Evolutionary conservation across 78 protist genomes (phyloP), one percentile per base, ranked within the genome.

Genomic region (Andalucia godoyi): DNA sequence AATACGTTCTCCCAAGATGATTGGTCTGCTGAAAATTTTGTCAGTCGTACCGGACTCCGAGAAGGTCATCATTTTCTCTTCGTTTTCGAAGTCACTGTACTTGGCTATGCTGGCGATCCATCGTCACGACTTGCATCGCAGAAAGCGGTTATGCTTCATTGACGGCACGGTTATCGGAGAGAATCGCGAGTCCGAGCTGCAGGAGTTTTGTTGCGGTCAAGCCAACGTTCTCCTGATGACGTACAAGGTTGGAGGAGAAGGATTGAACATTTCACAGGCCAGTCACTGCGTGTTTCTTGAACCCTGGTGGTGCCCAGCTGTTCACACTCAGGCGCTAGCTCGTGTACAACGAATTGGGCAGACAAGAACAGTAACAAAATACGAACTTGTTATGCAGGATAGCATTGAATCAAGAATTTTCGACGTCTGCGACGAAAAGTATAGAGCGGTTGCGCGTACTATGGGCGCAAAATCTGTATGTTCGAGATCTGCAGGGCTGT

Each of bases 241-340:
- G 15, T 39, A 85, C 39, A 70, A 74, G 62, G 93, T 91, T 1
- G 98, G 98, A 7, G 97, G 96, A 15, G 87, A 85, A 15, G 98
- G 96, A 33, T 80, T 94, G 27, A 91, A 94, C 72, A 83, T 94
- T 29, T 82, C 84, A 0, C 79, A 39, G 7, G 98, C 97, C 21
- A 65, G 76, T 21, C 77, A 80, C 12, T 92, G 89, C 2, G 58
- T 79, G 46, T 37, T 80, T 7, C 8, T 86, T 34, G 98, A 90
- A 55, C 84, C 84, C 2, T 90, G 95, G 95, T 92, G 97, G 94
- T 89, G 89, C 37, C 77, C 81, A 0, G 72, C 84, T 8, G 62
- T 81, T 15, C 94, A 90, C 61, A 66, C 73, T 23, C 98, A 93
- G 66, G 94, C 98, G 18, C 83, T 91, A n/a, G 86, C 91, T 29